phyloP scores from a whole-genome alignment of 305 asterid species.

The Solanum hybrid region DNA sequence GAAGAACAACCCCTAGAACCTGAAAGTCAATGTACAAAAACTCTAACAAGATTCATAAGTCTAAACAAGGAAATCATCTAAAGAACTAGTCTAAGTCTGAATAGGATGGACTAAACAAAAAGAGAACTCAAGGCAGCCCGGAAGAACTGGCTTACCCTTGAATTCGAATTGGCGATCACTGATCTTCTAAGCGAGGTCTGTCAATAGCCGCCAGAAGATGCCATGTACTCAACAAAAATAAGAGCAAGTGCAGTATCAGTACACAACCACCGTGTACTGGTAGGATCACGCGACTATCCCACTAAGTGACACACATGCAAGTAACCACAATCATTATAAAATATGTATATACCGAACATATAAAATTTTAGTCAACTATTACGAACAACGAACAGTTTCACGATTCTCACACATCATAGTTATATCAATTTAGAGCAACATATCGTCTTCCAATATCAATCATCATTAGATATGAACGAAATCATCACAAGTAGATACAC shows the following conservation, averaged over 20 bases:
- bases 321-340: not conserved
- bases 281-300: not conserved
- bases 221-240: not conserved
- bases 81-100: not conserved
- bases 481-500: not conserved
- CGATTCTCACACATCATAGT: not conserved
- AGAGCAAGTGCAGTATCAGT: not conserved
- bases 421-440: not conserved
- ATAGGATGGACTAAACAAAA: not conserved
- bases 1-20: not conserved
- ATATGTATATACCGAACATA: no score
- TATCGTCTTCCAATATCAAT: not conserved
- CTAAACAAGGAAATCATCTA: not conserved
- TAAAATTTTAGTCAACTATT: not conserved
- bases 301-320: not conserved
- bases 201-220: not conserved
- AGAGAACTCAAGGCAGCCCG: not conserved
- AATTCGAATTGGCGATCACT: no score
- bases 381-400: not conserved
- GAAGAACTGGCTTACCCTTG: not conserved
- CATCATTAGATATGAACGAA: not conserved
- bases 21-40: not conserved
- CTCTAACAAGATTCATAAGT: not conserved
- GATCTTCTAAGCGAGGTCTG: not conserved
- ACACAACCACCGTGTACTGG: not conserved